Evolutionary conservation across 257 asterid species (phyloP), one percentile per base, ranked within the genome.

Genomic region (Rehmannia glutinosa): DNA sequence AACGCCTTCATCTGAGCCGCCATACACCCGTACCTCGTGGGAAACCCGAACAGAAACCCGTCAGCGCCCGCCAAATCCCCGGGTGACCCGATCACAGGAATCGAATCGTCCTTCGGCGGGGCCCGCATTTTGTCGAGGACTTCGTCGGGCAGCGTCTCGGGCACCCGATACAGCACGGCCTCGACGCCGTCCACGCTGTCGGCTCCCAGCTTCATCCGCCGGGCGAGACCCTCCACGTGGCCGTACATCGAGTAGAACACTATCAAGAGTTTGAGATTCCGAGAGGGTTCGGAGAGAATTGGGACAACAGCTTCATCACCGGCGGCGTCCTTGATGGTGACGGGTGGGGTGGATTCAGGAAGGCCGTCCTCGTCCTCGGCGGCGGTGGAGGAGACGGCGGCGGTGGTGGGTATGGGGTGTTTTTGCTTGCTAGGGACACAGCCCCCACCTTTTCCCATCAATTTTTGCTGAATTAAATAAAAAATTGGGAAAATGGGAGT

Each of bases 1-100:
- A 91, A 94, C 15, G 96, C 86, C 84, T 94, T 90, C 99, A 91
- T 91, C 79, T 94, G 97, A 50, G 99, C 97, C 21, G 97, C 97
- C 97, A 94, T 94, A 64, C 81, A 70, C 15, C 97, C 99, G 64
- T 80, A 90, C 81, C 99, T 77, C 63, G 99, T 94, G 65, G 97
- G 97, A 21, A 94, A 91, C 47, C 99, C 99, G 62, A 94, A 94
- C 51, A 94, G 59, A 25, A 93, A 78, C 49, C 99, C 99, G 39
- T 86, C 96, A 3, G 96, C 99, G n/a, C 55, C 79, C 5, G 59
- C 60, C 86, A 93, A 59, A 10, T 85, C 87, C 35, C 38, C 89
- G 8, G 80, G 87, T 20, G 89, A 82, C 23, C 71, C 85, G 54
- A 93, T 83, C 80, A 43, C 81, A 2, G 87, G 87, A 47, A 93